A percentile compares a stretch with the other conserved stretches of the same genome.
phyloP scores from a whole-genome alignment of 345 rosid genomes.

The Jatropha curcas region DNA sequence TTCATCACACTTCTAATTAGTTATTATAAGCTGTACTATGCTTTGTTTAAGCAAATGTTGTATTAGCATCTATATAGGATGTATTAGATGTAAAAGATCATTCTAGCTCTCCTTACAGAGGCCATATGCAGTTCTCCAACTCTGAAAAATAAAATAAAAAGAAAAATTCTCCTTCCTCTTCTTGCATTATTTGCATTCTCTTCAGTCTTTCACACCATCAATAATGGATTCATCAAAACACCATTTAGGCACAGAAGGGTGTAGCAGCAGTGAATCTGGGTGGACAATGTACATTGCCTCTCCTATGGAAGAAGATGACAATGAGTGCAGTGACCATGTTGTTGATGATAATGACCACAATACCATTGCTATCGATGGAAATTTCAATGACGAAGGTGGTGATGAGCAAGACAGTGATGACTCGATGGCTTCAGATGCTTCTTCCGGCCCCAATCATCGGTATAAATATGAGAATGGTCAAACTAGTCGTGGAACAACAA shows the following conservation, averaged over 20 bases:
- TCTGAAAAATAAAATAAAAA: not conserved
- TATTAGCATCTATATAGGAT: constrained; percentile 21
- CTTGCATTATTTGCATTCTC: not conserved
- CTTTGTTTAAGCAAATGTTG: not conserved
- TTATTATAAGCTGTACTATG: constrained; percentile 39
- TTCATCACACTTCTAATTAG: not conserved
- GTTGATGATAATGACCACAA: constrained; percentile 17
- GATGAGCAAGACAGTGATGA: constrained; percentile 63
- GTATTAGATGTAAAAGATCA: constrained; percentile 18
- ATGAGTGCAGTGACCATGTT: constrained; percentile 27
- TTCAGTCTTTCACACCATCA: constrained; percentile 1
- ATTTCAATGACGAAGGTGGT: constrained; percentile 17
- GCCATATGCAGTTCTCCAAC: not conserved
- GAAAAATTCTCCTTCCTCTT: not conserved
- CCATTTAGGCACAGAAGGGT: constrained; percentile 49
- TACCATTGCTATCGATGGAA: constrained; percentile 4
- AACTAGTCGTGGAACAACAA: constrained; percentile 6
- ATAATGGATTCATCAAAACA: constrained; percentile 38
- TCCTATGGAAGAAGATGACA: constrained; percentile 52
- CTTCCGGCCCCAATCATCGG: constrained; percentile 56
- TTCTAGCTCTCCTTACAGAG: not conserved
- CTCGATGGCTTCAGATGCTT: constrained; percentile 82
- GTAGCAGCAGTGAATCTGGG: constrained; percentile 87
- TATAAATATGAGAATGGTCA: constrained; percentile 23
- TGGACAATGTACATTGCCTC: constrained; percentile 71